Base-by-base conservation (phyloP, 1,284 basidiomycete genomes). In the Athelia psychrophila region DNA sequence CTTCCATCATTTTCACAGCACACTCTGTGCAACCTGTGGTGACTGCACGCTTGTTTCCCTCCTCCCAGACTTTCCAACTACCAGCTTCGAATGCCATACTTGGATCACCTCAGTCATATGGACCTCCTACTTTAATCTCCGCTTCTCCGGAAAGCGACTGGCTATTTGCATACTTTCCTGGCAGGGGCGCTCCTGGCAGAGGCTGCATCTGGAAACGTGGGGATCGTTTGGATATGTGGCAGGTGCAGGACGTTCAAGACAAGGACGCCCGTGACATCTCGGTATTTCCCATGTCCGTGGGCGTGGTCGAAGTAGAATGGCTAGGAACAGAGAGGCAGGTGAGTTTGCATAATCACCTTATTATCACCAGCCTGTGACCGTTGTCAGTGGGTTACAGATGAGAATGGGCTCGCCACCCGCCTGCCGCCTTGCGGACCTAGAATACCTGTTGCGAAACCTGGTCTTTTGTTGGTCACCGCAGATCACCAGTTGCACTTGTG, bases 111-210 rank as follows among this genome's bases (percentile, higher is more conserved):
- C 54, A 64, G 5, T 71, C 75, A 0, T 90, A 83, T 61, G 76
- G 76, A 16, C 80, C 88, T 9, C 84, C 88, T 0, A 78, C 77
- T 2, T 64, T 85, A 16, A 79, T 91, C 48, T 76, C 79, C 8
- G 73, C 81, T 22, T 79, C 81, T 12, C 75, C 84, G 1, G 69
- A 72, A 23, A 81, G 83, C 51, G 72, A 77, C 44, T 84, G 79
- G 79, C 62, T 91, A 2, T 91, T 89, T 61, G 87, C 88, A 2
- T 91, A 83, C 63, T 91, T 87, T 61, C 84, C 88, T 12, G 74
- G 82, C 30, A 69, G 68, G 27, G 75, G 74, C 24, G 60, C 66
- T 1, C 79, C 82, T 47, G 83, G 86, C 6, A 63, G 79, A 25
- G 82, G 76, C 3, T 89, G 87, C 59, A 57, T 90, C 13, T 91